A percentile compares a stretch with the other conserved stretches of the same genome.
phyloP scores from a whole-genome alignment of 495 filamentous ascomycete genomes.

The Penicillium silybi region DNA sequence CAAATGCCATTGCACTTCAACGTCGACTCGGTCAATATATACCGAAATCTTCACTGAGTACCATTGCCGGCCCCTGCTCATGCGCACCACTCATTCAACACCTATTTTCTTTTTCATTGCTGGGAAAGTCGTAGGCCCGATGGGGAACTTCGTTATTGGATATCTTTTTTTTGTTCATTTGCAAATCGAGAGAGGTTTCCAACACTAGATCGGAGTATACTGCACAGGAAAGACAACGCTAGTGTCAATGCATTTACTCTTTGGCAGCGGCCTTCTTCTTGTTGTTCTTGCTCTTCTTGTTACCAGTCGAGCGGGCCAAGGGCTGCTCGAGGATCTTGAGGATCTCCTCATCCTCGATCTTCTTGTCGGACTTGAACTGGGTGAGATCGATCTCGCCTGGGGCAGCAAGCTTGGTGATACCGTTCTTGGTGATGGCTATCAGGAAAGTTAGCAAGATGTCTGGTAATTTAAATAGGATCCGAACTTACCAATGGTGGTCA shows the following conservation, averaged over 20 bases:
- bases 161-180: slow-evolving; percentile 24
- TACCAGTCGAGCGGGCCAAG: slow-evolving; percentile 66
- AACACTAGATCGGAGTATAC: slow-evolving; percentile 11
- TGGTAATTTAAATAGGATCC: background rate
- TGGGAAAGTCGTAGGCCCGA: slow-evolving; percentile 10
- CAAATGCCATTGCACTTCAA: background rate
- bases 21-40: background rate
- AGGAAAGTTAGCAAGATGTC: slow-evolving; percentile 9
- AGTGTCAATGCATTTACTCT: slow-evolving; percentile 42
- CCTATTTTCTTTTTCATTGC: slow-evolving; percentile 4
- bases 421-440: slow-evolving; percentile 95
- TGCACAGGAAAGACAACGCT: slow-evolving; percentile 13
- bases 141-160: slow-evolving; percentile 21
- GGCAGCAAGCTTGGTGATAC: slow-evolving; percentile 75
- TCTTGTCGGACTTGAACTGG: slow-evolving; percentile 90
- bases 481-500: slow-evolving; percentile 84
- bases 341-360: slow-evolving; percentile 93
- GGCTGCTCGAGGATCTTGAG: slow-evolving; percentile 89
- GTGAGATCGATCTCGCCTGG: slow-evolving; percentile 68
- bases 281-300: slow-evolving; percentile 74
- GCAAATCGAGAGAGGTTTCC: slow-evolving; percentile 7
- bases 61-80: background rate
- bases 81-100: background rate
- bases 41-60: background rate
- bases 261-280: slow-evolving; percentile 75